These are phyloP conservation scores for Gentiana macrophylla DNA, from an alignment of 257 asterid genomes.

Conservation along the genomic window DNA sequence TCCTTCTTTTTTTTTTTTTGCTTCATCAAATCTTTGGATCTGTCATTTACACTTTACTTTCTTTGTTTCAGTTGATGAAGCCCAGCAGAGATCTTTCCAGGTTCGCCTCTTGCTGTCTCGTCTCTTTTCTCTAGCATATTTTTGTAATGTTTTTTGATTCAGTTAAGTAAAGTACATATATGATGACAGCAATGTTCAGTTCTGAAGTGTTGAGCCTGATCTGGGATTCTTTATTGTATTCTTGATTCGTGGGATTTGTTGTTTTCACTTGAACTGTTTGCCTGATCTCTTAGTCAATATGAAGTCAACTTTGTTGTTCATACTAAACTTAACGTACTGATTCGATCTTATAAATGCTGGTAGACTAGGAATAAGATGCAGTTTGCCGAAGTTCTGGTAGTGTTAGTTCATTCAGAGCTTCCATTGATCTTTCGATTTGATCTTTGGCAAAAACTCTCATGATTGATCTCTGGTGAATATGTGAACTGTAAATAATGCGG, in stretches of 20 bases:
- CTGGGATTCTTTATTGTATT: not conserved
- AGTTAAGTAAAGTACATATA: too few relatives aligned
- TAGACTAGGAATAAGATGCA: not conserved
- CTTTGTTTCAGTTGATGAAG: conserved; percentile 53
- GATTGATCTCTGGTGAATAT: too few relatives aligned
- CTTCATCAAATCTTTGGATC: conserved; percentile 29
- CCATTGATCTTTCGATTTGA: too few relatives aligned
- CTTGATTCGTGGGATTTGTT: not conserved
- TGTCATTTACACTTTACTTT: conserved; percentile 7
- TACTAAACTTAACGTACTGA: not conserved
- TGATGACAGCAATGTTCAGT: conserved; percentile 2
- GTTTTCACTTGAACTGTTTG: not conserved
- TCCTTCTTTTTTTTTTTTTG: not conserved
- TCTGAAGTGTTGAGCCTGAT: conserved; percentile 2
- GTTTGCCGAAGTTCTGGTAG: not conserved
- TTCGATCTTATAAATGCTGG: not conserved
- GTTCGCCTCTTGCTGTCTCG: conserved; percentile 23
- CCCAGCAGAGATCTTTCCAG: conserved; percentile 52
- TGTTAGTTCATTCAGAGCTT: too few relatives aligned
- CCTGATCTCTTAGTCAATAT: conserved; percentile 10
- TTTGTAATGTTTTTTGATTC: not conserved
- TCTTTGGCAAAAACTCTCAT: too few relatives aligned
- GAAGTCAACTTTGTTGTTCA: conserved; percentile 10
- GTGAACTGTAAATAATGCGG: too few relatives aligned
- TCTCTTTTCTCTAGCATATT: conserved; percentile 11